Conservation (phyloP, 1,139 yeast species). For the Spathaspora sp. region DNA sequence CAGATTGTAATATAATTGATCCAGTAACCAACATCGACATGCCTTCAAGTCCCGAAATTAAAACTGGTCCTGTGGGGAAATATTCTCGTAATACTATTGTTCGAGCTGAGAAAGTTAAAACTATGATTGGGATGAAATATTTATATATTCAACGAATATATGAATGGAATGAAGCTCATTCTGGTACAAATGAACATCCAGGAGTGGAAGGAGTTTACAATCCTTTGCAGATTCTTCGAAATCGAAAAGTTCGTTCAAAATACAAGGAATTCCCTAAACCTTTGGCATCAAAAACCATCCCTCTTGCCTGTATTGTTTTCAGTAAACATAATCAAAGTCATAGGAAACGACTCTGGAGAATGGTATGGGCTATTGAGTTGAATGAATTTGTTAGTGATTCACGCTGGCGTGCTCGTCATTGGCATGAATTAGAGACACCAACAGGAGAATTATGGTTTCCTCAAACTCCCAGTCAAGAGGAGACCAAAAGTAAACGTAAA, state of each 20-base stretch:
- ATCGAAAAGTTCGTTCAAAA: conserved; percentile 55
- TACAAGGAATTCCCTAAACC: conserved; percentile 41
- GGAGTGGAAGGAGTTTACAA: conserved; percentile 71
- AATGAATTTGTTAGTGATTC: conserved; percentile 62
- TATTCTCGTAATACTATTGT: conserved; percentile 40
- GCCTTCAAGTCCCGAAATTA: conserved; percentile 5
- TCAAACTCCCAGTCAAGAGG: conserved; percentile 2
- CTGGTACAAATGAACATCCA: conserved; percentile 24
- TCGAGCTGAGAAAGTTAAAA: conserved; percentile 54
- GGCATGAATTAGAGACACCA: conserved; percentile 56
- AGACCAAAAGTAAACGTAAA: conserved; percentile 6
- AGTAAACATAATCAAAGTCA: conserved; percentile 31
- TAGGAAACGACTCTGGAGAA: conserved; percentile 29
- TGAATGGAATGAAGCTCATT: conserved; percentile 18
- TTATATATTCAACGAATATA: conserved; percentile 43
- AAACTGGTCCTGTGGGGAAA: conserved; percentile 8
- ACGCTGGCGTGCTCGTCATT: conserved; percentile 66
- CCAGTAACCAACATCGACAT: conserved; percentile 14
- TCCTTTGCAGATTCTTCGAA: conserved; percentile 77
- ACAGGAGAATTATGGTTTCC: conserved; percentile 65
- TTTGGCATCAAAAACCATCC: conserved; percentile 34
- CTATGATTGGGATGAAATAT: conserved; percentile 53
- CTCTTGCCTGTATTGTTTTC: conserved; percentile 57
- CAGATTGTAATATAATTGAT: conserved; percentile 41
- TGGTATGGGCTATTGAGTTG: conserved; percentile 67